Evolutionary conservation across 176 grass and related monocot species (phyloP), one percentile per base, ranked within the genome.

Genomic region (Stipa capillata): DNA sequence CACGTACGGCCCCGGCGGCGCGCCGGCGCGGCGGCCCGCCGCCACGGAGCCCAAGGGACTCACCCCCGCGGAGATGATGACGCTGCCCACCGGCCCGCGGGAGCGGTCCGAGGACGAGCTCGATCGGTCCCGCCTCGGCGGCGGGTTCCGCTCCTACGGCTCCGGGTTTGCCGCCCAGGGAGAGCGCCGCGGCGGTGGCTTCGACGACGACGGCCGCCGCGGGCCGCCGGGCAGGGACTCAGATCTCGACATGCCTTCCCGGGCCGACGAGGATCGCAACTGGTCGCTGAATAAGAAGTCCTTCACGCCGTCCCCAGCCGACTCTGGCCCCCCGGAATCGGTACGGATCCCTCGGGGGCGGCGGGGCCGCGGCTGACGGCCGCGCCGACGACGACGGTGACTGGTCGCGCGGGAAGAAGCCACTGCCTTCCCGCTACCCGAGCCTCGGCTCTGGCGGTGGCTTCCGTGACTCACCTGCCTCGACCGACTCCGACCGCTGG

Each of bases 231-330:
- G 48, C 28, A 92, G 91, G 82, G 58, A 10, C 16, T 75, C 90
- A 63, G 97, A 99, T 88, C 87, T 93, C 47, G 92, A 99, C 75
- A 53, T 96, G 97, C 81, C 86, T 4, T 98, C 96, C 37, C 80
- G 92, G 17, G 97, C 97, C 17, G 97, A 99, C 77, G 86, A 93
- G 81, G 14, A 84, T 86, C 14, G 0, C 28, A 89, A 96, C 70
- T 99, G 97, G 97, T 86, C 61, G 5, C 42, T 24, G 17, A 54
- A 50, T 12, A 99, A 99, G 86, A 79, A 99, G 71, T 77, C 54
- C 23, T 79, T 87, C 12, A 84, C 78, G 20, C 84, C 92, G 24
- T 74, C 82, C 67, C 88, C 15, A 33, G 65, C 65, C 18, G 90
- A 99, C 69, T 56, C 91, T 1, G 95, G 85, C 69, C 48, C 73